phyloP scores from a whole-genome alignment of 495 filamentous ascomycete genomes.

The Annulohypoxylon nitens region DNA sequence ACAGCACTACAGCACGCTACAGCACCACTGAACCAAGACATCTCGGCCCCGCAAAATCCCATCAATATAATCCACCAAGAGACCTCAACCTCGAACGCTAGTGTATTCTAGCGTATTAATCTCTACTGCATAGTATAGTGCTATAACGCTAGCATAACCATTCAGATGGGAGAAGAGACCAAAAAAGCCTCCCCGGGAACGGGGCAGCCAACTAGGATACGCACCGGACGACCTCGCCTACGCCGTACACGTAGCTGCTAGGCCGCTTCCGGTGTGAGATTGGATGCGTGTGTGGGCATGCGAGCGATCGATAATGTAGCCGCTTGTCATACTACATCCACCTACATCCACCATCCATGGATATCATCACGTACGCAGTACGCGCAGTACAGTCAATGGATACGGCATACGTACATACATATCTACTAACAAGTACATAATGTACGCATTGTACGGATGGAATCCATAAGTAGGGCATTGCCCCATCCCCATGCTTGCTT shows the following conservation, averaged over 20 bases:
- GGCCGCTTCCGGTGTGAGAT: slow-evolving; percentile 10
- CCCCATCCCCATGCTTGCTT: background rate
- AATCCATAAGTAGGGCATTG: slow-evolving; percentile 7
- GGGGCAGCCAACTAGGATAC: slow-evolving; percentile 34
- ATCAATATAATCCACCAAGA: slow-evolving; percentile 1
- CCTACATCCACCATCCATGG: background rate
- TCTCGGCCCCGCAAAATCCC: slow-evolving; percentile 26
- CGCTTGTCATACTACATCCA: slow-evolving; percentile 14
- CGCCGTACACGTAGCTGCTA: slow-evolving; percentile 41
- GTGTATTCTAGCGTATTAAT: background rate
- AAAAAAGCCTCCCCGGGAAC: slow-evolving; percentile 21
- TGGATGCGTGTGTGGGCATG: slow-evolving; percentile 4
- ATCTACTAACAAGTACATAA: too few relatives aligned
- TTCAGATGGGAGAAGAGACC: background rate
- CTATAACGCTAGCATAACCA: background rate
- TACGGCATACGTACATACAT: too few relatives aligned
- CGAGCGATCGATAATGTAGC: slow-evolving; percentile 20
- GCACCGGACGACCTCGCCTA: slow-evolving; percentile 9
- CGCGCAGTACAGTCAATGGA: background rate
- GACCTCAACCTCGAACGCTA: background rate
- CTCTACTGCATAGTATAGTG: background rate
- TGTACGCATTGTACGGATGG: too few relatives aligned
- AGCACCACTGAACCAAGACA: background rate
- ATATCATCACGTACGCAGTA: background rate
- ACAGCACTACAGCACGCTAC: background rate